Evolutionary conservation across 2,329 filamentous ascomycete genomes (phyloP).

Genomic region (Colletotrichum tabaci): DNA sequence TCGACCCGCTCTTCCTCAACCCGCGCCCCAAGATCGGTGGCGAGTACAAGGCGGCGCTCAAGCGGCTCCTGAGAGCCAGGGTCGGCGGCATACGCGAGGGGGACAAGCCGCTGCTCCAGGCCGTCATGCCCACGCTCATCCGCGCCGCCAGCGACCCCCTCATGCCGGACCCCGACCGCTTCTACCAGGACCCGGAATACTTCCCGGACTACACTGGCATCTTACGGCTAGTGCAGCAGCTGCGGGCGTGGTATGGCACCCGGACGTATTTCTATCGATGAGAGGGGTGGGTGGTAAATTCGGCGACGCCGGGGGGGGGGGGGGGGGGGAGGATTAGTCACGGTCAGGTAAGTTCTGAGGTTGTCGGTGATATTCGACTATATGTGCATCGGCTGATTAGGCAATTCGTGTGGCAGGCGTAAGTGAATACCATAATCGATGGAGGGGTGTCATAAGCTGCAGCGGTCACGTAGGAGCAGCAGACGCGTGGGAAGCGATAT

Average conservation of each 20-base stretch:
- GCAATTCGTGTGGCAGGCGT: fast-evolving
- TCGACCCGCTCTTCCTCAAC: background rate
- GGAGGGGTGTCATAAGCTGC: background rate
- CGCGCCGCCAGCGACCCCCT: constrained; percentile 8
- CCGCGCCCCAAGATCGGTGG: background rate
- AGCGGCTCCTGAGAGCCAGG: background rate
- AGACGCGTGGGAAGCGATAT: background rate
- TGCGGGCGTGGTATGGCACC: constrained; percentile 8
- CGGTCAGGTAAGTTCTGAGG: background rate
- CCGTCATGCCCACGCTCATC: constrained; percentile 6
- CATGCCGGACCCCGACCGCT: constrained; percentile 16
- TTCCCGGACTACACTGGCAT: background rate
- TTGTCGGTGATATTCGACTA: background rate
- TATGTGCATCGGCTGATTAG: background rate
- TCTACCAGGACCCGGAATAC: constrained; percentile 1
- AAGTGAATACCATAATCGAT: background rate
- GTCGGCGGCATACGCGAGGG: background rate
- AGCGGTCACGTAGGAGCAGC: no score
- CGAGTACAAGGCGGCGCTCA: background rate
- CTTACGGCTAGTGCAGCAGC: background rate
- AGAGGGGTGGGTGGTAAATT: background rate
- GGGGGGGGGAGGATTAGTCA: background rate
- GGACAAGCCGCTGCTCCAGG: constrained; percentile 1
- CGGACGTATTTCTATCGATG: background rate
- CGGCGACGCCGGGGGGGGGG: no score